phyloP scores from a whole-genome alignment of 768 basidiomycete species.

The Sporobolomyces roseus region DNA sequence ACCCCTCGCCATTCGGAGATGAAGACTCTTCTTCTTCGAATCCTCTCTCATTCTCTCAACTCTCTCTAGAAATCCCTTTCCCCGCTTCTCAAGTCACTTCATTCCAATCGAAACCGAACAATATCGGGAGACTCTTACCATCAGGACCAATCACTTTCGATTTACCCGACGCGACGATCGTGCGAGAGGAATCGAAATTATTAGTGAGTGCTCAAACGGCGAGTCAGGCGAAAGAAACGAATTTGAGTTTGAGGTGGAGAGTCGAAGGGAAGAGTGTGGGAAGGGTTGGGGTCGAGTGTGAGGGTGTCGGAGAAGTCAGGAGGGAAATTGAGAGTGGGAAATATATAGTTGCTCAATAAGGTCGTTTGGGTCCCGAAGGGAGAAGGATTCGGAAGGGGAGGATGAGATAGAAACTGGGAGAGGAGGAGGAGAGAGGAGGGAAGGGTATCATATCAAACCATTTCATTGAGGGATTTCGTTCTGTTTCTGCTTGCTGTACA shows the following conservation, averaged over 20 bases:
- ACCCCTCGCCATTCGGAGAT: conserved; percentile 39
- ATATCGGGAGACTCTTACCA: conserved; percentile 48
- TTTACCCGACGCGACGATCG: conserved; percentile 41
- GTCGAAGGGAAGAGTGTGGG: conserved; percentile 47
- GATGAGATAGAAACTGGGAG: no score
- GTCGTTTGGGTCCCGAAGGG: no score
- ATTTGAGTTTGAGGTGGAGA: conserved; percentile 48
- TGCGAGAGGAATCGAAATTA: conserved; percentile 44
- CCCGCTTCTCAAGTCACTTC: conserved; percentile 43
- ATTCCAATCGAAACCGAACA: conserved; percentile 52
- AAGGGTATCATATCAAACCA: no score
- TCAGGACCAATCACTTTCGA: conserved; percentile 41
- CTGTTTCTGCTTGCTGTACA: no score
- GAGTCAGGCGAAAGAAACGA: conserved; percentile 39
- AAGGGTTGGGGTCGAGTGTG: conserved; percentile 47
- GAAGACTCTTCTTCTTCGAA: conserved; percentile 4
- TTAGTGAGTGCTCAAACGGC: conserved; percentile 49
- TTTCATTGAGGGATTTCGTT: no score
- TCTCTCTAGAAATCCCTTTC: conserved; percentile 48
- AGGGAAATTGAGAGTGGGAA: conserved; percentile 23
- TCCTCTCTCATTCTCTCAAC: no score
- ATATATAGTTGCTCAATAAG: conserved; percentile 21
- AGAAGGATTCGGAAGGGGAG: no score
- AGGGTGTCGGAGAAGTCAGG: conserved; percentile 13
- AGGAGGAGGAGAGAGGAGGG: no score